Base-by-base conservation (phyloP, 768 basidiomycete species). In the Melanogaster broomeanus region DNA sequence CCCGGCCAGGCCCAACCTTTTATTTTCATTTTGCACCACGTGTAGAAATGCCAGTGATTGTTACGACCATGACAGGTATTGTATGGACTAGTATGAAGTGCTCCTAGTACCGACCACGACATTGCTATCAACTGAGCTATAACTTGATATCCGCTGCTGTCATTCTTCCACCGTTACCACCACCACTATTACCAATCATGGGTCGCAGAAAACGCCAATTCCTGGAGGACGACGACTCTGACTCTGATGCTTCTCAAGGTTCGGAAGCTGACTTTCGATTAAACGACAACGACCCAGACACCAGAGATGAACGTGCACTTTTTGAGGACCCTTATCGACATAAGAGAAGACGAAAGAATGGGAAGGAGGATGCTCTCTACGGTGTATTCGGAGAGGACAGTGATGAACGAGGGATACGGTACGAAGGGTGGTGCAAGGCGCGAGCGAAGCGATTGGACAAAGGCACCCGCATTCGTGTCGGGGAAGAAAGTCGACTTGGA, bases 271-370 rank as follows among this genome's bases (percentile, higher is more conserved):
- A 72, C 18, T 78, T 78, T 42, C 77, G 76, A 39, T 62, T 63
- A n/a, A 72, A 75, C 54, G 76, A 79, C 51, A 64, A 72, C 28
- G 79, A 87, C 59, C 80, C 82, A 3, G 86, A 88, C 62, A 76
- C 75, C 12, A 78, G 81, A 30, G 92, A 82, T 30, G 91, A 92
- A 64, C 86, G 85, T 10, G 81, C 79, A 30, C 79, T 90, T 8
- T 90, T 90, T 66, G 79, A 85, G 61, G 80, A 90, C 55, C 89
- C 90, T 4, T 91, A 91, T 71, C 73, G 81, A 56, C 74, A 79
- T 60, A 92, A 90, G 64, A 80, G 83, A 49, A 77, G 84, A 53
- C 75, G 83, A 54, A 83, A 70, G 67, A 76, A 82, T 50, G 83
- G 75, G 22, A 86, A 85, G 62, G 88, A 93, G 48, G 85, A 86